Evolutionary conservation across 805 yeast genomes (phyloP).

Genomic region (Barnettozyma sucrosica): DNA sequence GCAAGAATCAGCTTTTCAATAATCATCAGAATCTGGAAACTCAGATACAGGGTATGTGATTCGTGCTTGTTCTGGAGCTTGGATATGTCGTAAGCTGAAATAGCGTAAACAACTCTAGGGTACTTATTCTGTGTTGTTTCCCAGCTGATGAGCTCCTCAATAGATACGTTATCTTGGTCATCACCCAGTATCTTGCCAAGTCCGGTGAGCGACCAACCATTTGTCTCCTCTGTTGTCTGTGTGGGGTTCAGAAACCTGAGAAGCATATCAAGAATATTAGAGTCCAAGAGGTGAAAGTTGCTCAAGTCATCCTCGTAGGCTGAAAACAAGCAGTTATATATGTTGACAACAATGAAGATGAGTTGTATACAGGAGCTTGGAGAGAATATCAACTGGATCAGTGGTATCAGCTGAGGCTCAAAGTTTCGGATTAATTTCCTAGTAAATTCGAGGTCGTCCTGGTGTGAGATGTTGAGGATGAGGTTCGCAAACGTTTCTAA

Average conservation of each 20-base stretch:
- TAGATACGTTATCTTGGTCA: conserved; percentile 32
- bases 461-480: conserved; percentile 12
- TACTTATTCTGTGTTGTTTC: conserved; percentile 4
- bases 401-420: conserved; percentile 22
- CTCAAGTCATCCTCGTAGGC: conserved; percentile 13
- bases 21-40: conserved; percentile 40
- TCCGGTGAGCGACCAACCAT: conserved; percentile 44
- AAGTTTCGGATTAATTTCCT: conserved; percentile 3
- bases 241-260: conserved; percentile 30
- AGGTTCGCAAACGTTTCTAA: conserved; percentile 54
- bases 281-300: conserved; percentile 10
- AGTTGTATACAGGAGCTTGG: conserved; percentile 48
- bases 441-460: conserved; percentile 10
- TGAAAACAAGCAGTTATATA: conserved; percentile 39
- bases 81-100: conserved; percentile 8
- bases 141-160: conserved; percentile 33
- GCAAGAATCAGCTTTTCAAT: conserved; percentile 37
- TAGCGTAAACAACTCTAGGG: conserved; percentile 16
- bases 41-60: conserved; percentile 36
- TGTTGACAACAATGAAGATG: conserved; percentile 47
- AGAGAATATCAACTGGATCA: conserved; percentile 37
- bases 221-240: not conserved
- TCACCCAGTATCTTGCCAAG: conserved; percentile 50
- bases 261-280: conserved; percentile 26
- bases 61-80: conserved; percentile 35